Evolutionary conservation across 768 basidiomycete species (phyloP), one percentile per base, ranked within the genome.

Genomic region (Panus rudis): DNA sequence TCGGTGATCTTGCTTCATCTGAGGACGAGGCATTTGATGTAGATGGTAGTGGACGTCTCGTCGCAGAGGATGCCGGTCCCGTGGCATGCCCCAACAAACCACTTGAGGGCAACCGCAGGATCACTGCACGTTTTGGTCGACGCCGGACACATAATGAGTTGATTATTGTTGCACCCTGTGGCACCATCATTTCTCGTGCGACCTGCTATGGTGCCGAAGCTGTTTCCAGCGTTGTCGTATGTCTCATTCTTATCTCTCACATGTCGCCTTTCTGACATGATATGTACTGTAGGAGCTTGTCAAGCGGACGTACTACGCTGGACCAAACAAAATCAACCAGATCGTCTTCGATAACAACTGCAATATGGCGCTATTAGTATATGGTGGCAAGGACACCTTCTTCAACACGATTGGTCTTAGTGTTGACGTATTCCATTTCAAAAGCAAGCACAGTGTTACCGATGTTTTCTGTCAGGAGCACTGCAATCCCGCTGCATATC

Each of bases 391-490:
- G 14, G 53, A 59, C 28, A 41, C 48, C 0, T 54, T 48, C 25
- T 56, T 59, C 17, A 4, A 42, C 5, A 19, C 39, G 4, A 50
- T 63, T 7, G 53, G 59, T 1, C 49, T 67, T 1, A 49, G 46
- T 1, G 62, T 70, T 0, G 63, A 69, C 25, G 61, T 66, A 0
- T 70, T 67, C 25, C 68, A 70, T 27, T 59, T 52, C 51, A 56
- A 58, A 14, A 52, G 47, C n/a, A 68, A 68, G 43, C 67, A 68
- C 51, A 60, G 55, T 10, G 45, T 54, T 21, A 47, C 34, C 0
- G 54, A 64, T 23, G 39, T 19, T 0, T 56, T 46, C 10, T 69
- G 62, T 23, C 54, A 57, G 8, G 14, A 17, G 13, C 47, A 62
- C 30, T 61, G 58, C 34, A 63, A 63, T 39, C 63, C 63, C n/a